phyloP scores from a whole-genome alignment of 768 basidiomycete genomes.

The Sporobolomyces phaffii region DNA sequence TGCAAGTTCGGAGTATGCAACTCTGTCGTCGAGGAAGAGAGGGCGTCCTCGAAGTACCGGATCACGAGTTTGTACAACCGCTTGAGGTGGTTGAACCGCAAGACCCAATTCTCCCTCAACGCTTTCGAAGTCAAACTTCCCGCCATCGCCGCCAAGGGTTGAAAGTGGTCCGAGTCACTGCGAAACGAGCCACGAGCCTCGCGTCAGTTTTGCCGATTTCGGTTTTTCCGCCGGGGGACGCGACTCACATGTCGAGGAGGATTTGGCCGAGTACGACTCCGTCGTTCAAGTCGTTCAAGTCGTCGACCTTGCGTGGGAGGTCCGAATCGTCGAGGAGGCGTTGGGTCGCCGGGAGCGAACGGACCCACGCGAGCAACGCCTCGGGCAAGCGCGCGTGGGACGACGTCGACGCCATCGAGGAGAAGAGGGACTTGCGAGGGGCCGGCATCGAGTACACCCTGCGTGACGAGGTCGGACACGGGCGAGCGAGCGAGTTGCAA shows the following conservation, averaged over 20 bases:
- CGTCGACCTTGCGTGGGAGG: not conserved
- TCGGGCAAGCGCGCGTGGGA: slow-evolving; percentile 8
- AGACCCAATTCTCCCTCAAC: slow-evolving; percentile 78
- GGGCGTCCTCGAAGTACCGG: slow-evolving; percentile 58
- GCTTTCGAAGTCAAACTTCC: slow-evolving; percentile 50
- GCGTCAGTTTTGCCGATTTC: not conserved
- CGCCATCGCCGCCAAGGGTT: slow-evolving; percentile 54
- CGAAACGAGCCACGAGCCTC: too few relatives aligned
- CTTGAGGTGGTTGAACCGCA: slow-evolving; percentile 75
- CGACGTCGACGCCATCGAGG: slow-evolving; percentile 13
- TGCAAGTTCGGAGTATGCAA: slow-evolving; percentile 85
- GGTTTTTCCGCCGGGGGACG: too few relatives aligned
- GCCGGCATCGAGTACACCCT: slow-evolving; percentile 20
- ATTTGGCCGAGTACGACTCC: slow-evolving; percentile 70
- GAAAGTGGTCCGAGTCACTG: slow-evolving; percentile 76
- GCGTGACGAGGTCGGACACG: too few relatives aligned
- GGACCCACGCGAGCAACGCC: slow-evolving; percentile 26
- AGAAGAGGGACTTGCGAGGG: slow-evolving; percentile 25
- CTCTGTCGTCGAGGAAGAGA: slow-evolving; percentile 68
- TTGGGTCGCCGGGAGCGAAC: not conserved
- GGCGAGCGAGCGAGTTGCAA: too few relatives aligned
- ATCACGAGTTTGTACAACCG: slow-evolving; percentile 80
- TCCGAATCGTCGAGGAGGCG: not conserved
- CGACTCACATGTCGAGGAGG: slow-evolving; percentile 47
- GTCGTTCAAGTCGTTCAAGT: slow-evolving; percentile 67